Evolutionary conservation across 1,284 basidiomycete genomes (phyloP), one percentile per base, ranked within the genome.

Genomic region (Cerrena zonata): DNA sequence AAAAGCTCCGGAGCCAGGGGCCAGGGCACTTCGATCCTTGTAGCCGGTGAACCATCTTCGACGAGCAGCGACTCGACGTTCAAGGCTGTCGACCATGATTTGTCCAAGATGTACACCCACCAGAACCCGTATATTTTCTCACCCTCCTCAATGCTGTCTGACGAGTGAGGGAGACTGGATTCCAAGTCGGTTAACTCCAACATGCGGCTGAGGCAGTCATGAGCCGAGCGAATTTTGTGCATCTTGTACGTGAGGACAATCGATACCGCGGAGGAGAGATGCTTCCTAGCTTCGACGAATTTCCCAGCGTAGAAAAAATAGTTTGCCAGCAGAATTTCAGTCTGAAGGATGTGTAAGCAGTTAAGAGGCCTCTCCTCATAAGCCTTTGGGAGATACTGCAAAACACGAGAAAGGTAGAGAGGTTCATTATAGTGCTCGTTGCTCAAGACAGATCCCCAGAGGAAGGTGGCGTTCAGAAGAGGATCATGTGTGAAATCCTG

Each of bases 81-180:
- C 3, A 85, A 69, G 10, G 78, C 73, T 2, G 79, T 75, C 22
- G 83, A 79, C 81, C 84, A 86, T 49, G 65, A 69, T 26, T 78
- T 74, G 61, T 88, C 86, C 53, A 86, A 64, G 50, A 78, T 75
- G 62, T 80, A 86, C 11, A 84, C 81, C 55, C 81, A 78, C 85
- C 85, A 88, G 55, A 88, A 88, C 1, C 82, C 75, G 26, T 80
- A 65, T 47, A 85, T 79, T 34, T 81, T 72, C 59, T 87, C 83
- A 48, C 78, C 82, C 44, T 80, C 77, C 52, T 79, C 76, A 27
- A 79, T 62, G 5, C 56, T 56, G 52, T 77, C 72, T 15, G 58
- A 50, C 0, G 74, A 65, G 0, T 65, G 61, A 3, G 69, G 65
- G 22, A 75, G 58, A 11, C 49, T 50, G 1, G 59, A 40, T 24